Percentiles rank a stretch among this genome's conserved stretches.
phyloP scores from a whole-genome alignment of 78 protist species.

The Dictyostelium intermedium region DNA sequence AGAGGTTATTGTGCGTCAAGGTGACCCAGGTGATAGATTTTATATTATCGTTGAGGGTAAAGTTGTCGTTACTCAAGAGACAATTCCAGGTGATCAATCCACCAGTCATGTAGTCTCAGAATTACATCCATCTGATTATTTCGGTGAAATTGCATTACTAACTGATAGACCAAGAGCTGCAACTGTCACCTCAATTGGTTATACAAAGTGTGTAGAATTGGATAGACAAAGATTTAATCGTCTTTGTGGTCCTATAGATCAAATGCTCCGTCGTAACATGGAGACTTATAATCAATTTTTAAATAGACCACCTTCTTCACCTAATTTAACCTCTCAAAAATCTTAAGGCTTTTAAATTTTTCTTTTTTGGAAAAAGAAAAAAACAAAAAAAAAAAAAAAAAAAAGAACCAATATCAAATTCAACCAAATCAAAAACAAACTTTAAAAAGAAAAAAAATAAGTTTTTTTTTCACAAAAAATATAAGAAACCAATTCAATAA shows the following conservation, averaged over 20 bases:
- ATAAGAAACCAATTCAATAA: not conserved
- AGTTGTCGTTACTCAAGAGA: conserved; percentile 42
- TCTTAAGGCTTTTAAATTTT: not conserved
- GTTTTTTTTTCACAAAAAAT: not conserved
- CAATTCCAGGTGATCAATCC: not conserved
- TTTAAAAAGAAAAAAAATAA: not conserved
- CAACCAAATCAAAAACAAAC: too few species aligned
- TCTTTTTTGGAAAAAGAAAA: not conserved
- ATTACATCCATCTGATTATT: conserved; percentile 83
- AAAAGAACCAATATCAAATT: too few species aligned
- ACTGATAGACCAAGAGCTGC: conserved; percentile 90
- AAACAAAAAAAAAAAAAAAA: not conserved
- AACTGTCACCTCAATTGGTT: conserved; percentile 83
- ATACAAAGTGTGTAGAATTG: conserved; percentile 79
- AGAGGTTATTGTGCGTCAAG: conserved; percentile 82
- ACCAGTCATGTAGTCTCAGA: conserved; percentile 60
- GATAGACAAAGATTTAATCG: conserved; percentile 88
- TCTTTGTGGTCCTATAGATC: conserved; percentile 89
- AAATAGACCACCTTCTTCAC: not conserved
- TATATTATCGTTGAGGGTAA: conserved; percentile 86
- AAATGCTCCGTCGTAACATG: conserved; percentile 86
- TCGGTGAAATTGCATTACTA: conserved; percentile 92
- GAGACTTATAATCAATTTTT: conserved; percentile 71
- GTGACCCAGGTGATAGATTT: conserved; percentile 87
- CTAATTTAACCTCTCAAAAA: not conserved